Conservation (phyloP, 225 moss, liverwort and hornwort species). For the Asterella californica region DNA sequence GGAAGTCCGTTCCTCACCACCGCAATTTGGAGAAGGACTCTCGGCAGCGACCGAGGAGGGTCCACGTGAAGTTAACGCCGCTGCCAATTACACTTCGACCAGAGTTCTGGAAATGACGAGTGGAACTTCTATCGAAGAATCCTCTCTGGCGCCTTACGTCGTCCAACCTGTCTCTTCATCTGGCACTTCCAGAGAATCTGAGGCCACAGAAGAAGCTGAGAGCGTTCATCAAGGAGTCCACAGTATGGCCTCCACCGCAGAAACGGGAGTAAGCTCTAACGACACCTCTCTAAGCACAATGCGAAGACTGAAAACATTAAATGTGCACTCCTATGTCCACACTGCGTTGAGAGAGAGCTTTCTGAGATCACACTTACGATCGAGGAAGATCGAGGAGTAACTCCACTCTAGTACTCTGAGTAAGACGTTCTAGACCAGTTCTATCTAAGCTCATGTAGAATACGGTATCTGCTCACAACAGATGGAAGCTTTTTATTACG, state of each 20-base stretch:
- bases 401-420: background rate
- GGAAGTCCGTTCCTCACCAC: background rate
- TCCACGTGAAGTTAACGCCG: too few species aligned
- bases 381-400: slow-evolving; percentile 47
- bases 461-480: background rate
- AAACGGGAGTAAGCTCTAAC: background rate
- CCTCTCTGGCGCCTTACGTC: background rate
- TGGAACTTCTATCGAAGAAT: background rate
- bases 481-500: background rate
- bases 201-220: background rate
- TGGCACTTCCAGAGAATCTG: background rate
- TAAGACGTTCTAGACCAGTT: background rate
- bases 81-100: background rate
- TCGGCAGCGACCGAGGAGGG: background rate
- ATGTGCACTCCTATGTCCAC: slow-evolving; percentile 69
- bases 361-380: slow-evolving; percentile 51
- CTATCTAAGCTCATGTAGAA: background rate
- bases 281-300: slow-evolving; percentile 36
- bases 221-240: background rate
- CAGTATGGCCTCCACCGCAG: background rate
- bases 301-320: slow-evolving; percentile 51
- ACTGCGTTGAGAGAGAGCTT: slow-evolving; percentile 48
- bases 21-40: background rate
- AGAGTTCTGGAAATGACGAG: background rate
- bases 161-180: background rate